These are phyloP conservation scores for Neurospora sp. DNA, from an alignment of 2,329 filamentous ascomycete genomes.

Conservation along the genomic window DNA sequence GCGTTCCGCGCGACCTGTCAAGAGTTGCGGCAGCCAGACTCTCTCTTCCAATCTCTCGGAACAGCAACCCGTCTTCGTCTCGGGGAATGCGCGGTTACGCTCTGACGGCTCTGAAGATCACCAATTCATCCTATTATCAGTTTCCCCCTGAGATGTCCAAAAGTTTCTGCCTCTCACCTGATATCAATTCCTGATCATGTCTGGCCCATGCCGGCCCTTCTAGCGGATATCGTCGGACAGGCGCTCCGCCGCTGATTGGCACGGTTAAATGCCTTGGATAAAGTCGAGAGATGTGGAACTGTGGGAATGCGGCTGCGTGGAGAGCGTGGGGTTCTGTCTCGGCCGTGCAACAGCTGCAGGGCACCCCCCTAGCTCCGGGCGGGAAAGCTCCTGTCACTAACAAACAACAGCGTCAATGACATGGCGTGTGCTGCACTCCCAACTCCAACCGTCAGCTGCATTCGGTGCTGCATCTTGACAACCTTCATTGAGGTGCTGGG, in stretches of 20 bases:
- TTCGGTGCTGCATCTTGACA: background rate
- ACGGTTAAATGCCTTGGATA: conserved; percentile 24
- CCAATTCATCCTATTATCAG: background rate
- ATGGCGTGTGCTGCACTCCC: too few species aligned
- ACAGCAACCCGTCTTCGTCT: background rate
- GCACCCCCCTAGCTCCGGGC: background rate
- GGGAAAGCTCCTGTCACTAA: background rate
- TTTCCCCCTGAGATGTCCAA: conserved; percentile 6
- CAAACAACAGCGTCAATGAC: background rate
- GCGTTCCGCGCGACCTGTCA: too few species aligned
- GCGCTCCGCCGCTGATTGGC: conserved; percentile 20
- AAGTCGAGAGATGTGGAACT: conserved; percentile 9
- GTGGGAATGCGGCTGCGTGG: background rate
- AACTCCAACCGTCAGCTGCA: background rate
- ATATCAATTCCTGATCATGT: conserved; percentile 6
- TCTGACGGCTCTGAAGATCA: background rate
- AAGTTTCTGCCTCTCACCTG: conserved; percentile 19
- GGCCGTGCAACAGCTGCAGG: background rate
- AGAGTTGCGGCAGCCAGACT: too few species aligned
- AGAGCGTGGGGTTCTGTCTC: conserved; percentile 8
- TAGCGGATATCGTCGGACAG: conserved; percentile 14
- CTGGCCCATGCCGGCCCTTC: conserved; percentile 1
- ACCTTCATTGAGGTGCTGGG: background rate
- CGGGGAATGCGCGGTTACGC: background rate
- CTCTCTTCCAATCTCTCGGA: conserved; percentile 4